These are phyloP conservation scores for Globisporangium yorkense DNA, from an alignment of 352 stramenopile genomes.

Conservation along the genomic window DNA sequence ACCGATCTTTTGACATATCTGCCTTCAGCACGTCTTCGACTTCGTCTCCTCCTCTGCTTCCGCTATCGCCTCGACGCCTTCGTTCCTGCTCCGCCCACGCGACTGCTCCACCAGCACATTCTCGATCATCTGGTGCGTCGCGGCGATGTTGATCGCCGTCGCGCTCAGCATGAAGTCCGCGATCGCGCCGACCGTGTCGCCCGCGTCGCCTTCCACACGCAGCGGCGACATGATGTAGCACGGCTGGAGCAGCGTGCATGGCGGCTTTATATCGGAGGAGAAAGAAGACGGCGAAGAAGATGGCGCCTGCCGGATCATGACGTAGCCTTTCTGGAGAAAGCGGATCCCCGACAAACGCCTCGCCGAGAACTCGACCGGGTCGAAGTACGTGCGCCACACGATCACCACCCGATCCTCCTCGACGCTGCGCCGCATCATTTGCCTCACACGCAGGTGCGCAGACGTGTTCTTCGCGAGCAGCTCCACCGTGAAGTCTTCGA, in stretches of 20 bases:
- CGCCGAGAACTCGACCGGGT: slow-evolving; percentile 37
- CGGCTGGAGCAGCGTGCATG: slow-evolving; percentile 41
- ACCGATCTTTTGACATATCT: too few relatives aligned
- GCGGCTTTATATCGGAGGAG: slow-evolving; percentile 14
- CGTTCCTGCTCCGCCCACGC: background rate
- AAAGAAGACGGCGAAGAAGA: background rate
- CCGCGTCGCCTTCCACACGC: slow-evolving; percentile 20
- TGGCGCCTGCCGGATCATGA: slow-evolving; percentile 32
- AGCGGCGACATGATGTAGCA: slow-evolving; percentile 42
- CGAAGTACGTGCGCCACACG: slow-evolving; percentile 47
- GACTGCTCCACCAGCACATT: slow-evolving; percentile 27
- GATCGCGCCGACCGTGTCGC: slow-evolving; percentile 20
- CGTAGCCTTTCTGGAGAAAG: slow-evolving; percentile 50
- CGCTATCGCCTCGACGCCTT: background rate
- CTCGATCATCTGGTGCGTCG: slow-evolving; percentile 44
- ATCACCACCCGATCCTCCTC: slow-evolving; percentile 55
- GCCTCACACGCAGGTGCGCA: slow-evolving; percentile 45
- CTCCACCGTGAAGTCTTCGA: slow-evolving; percentile 59
- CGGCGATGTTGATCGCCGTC: slow-evolving; percentile 23
- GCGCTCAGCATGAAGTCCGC: slow-evolving; percentile 37
- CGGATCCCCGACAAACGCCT: slow-evolving; percentile 26
- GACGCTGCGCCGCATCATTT: slow-evolving; percentile 56
- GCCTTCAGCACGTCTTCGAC: too few relatives aligned
- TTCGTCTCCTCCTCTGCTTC: too few relatives aligned
- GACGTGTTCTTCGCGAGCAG: slow-evolving; percentile 39